phyloP scores from a whole-genome alignment of 1,284 basidiomycete genomes.

The Apiotrichum domesticum region DNA sequence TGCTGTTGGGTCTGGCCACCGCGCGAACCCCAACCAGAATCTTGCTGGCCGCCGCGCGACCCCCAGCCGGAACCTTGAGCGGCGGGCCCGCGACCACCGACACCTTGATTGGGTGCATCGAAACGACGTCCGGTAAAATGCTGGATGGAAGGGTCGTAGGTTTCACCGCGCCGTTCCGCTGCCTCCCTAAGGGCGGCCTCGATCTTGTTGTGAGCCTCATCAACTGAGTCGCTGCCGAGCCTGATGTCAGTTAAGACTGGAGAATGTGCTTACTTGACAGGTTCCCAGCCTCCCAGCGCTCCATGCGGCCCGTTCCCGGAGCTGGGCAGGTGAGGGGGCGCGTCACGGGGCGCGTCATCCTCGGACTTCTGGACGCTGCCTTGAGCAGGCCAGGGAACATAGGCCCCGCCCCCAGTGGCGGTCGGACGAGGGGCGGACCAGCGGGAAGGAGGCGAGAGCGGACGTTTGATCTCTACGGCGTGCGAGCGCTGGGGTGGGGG shows the following conservation, averaged over 20 bases:
- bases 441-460: no score
- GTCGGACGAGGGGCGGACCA: background rate
- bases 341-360: background rate
- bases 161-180: background rate
- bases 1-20: background rate
- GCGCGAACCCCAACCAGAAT: constrained; percentile 2
- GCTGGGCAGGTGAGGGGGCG: constrained; percentile 1
- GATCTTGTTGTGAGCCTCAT: background rate
- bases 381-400: background rate
- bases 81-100: background rate
- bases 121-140: no score
- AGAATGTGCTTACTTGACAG: background rate
- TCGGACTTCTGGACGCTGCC: background rate
- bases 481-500: no score
- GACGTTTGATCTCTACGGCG: no score
- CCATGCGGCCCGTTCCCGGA: background rate
- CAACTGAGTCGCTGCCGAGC: background rate
- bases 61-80: background rate
- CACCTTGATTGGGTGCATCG: no score
- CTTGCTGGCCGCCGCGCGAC: background rate
- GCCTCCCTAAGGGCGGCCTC: background rate
- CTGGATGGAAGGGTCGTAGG: background rate
- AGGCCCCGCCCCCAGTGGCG: background rate
- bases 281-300: background rate
- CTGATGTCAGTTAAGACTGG: background rate